Evolutionary conservation across 306 rosid genomes (phyloP), one percentile per base, ranked within the genome.

Genomic region (Quercus robur): DNA sequence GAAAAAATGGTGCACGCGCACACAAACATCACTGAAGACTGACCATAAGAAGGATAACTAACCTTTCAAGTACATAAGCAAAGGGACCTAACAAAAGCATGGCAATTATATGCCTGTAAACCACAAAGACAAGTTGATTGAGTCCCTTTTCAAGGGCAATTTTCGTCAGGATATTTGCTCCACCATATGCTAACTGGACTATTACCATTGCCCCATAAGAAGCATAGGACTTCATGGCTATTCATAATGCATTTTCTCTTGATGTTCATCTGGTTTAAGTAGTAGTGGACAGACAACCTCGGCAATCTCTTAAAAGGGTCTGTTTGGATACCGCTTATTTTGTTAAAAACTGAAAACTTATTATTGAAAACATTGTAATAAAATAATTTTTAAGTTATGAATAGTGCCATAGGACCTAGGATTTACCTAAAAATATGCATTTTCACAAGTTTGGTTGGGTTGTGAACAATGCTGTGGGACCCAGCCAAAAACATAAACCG

Each of bases 41-140:
- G 51, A 19, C 14, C 4, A 31, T 67, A 5, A 67, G 23, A 66
- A 67, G 52, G 26, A 19, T 67, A 33, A 46, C 71, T 67, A 67
- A 84, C 88, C 79, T 74, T 63, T 81, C 85, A 26, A 81, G 33
- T 1, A 73, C 51, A 56, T 68, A 85, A 11, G 85, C 85, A 31
- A 85, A 77, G 30, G 85, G 81, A 9, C 59, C 75, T 31, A 85
- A n/a, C 71, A 81, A 21, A 38, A 81, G 54, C 74, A 75, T 74
- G 71, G 78, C 85, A 35, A 85, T 30, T 2, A 80, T 57, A 49
- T 84, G 87, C 62, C 84, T 15, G 49, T 84, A 84, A 49, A 80
- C 87, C 56, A 84, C 82, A 20, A 84, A 81, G 26, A 77, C 84
- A 18, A 84, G 41, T 10, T 57, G 84, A 74, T 84, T 77, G 56